Evolutionary conservation across 164 flowering plant genomes (phyloP).

Genomic region (Annona squamosa): DNA sequence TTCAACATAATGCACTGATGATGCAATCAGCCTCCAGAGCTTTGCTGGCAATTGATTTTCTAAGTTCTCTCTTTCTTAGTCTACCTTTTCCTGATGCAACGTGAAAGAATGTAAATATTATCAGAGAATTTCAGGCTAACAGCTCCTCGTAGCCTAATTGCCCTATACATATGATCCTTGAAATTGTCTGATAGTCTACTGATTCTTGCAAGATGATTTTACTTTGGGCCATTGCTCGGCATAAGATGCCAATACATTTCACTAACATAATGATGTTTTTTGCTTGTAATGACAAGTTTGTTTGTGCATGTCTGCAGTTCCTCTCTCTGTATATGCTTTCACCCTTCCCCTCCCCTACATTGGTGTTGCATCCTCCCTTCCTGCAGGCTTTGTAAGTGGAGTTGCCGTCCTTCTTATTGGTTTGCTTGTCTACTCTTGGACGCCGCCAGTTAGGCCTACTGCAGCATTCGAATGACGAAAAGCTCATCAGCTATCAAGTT

Average conservation of each 20-base stretch:
- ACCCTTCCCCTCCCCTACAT: slow-evolving; percentile 87
- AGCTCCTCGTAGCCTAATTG: too few species aligned
- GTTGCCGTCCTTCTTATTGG: slow-evolving; percentile 59
- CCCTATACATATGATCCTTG: too few species aligned
- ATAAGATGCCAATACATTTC: background rate
- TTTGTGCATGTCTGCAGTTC: slow-evolving; percentile 42
- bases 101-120: too few species aligned
- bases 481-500: background rate
- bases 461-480: background rate
- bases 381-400: slow-evolving; percentile 69
- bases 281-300: background rate
- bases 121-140: too few species aligned
- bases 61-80: too few species aligned
- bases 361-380: slow-evolving; percentile 70
- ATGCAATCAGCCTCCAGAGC: too few species aligned
- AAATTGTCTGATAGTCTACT: too few species aligned
- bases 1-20: too few species aligned
- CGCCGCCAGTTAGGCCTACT: slow-evolving; percentile 23
- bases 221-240: background rate
- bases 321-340: slow-evolving; percentile 71
- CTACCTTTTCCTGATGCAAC: too few species aligned
- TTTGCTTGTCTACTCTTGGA: slow-evolving; percentile 65
- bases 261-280: background rate
- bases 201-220: too few species aligned
- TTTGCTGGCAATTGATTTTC: too few species aligned